phyloP scores from a whole-genome alignment of 306 rosid genomes.

The Pachyrhizus erosus region DNA sequence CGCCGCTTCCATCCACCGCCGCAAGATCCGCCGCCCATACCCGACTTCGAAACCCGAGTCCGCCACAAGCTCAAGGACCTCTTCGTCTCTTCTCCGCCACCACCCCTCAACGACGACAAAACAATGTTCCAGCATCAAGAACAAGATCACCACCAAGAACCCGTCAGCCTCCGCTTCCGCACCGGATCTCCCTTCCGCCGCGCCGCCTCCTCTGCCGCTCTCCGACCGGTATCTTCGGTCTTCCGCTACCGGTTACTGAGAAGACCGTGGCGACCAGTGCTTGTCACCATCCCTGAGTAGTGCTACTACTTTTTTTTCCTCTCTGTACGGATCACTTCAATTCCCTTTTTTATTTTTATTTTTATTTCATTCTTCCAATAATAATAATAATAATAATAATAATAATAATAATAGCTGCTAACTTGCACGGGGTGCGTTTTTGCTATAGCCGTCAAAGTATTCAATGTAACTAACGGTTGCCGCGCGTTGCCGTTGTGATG shows the following conservation, averaged over 20 bases:
- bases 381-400: not conserved
- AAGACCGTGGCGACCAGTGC: constrained; percentile 88
- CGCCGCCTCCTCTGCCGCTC: constrained; percentile 39
- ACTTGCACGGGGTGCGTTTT: constrained; percentile 36
- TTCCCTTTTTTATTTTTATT: constrained; percentile 28
- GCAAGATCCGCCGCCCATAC: constrained; percentile 38
- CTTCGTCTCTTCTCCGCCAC: constrained; percentile 80
- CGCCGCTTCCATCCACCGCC: constrained; percentile 53
- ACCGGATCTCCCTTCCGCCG: constrained; percentile 49
- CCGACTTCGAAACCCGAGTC: constrained; percentile 52
- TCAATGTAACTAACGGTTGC: constrained; percentile 25
- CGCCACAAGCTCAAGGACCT: constrained; percentile 84
- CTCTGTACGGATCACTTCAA: constrained; percentile 47
- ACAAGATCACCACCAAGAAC: constrained; percentile 38
- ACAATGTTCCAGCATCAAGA: constrained; percentile 37
- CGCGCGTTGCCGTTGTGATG: not conserved
- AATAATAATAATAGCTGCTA: constrained; percentile 26
- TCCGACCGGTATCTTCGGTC: constrained; percentile 70
- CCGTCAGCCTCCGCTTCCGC: constrained; percentile 30
- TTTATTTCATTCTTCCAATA: constrained; percentile 38
- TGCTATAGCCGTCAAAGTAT: not conserved
- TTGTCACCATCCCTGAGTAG: constrained; percentile 81
- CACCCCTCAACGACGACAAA: constrained; percentile 59
- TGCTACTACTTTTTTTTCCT: not conserved
- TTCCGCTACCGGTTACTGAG: constrained; percentile 78